Conservation (phyloP, 192 early-diverging fungal genomes). For the Gamsiella multidivaricata region DNA sequence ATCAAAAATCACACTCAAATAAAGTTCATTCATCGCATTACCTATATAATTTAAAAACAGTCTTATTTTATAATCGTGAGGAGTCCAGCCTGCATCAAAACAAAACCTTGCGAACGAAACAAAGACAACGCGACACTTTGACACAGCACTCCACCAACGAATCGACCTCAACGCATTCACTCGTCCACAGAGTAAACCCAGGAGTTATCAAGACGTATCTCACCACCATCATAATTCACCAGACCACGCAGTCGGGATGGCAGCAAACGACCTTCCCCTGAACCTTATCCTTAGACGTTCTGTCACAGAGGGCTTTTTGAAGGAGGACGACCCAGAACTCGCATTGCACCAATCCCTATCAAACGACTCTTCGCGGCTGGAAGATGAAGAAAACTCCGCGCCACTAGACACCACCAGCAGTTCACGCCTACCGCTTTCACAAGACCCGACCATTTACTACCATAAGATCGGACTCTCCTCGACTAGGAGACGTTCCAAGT, state of each 20-base stretch:
- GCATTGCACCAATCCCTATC: neutral
- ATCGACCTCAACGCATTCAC: too few species aligned
- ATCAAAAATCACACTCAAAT: neutral
- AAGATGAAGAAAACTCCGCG: neutral
- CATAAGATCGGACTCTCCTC: conserved; percentile 43
- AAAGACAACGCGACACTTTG: too few species aligned
- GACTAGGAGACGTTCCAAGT: neutral
- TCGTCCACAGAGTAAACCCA: too few species aligned
- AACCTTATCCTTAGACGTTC: conserved; percentile 19
- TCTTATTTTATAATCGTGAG: too few species aligned
- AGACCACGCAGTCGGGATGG: too few species aligned
- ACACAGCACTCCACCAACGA: too few species aligned
- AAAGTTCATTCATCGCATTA: neutral
- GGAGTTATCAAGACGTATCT: too few species aligned
- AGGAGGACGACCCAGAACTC: conserved; percentile 14
- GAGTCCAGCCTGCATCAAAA: too few species aligned
- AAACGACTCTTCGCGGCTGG: neutral
- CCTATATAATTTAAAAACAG: too few species aligned
- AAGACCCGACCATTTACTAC: conserved; percentile 23
- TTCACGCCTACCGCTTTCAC: conserved; percentile 10
- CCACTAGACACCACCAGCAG: neutral
- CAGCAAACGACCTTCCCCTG: conserved; percentile 13
- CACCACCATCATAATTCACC: too few species aligned
- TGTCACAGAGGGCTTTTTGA: conserved; percentile 17
- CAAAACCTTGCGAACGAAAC: too few species aligned